Evolutionary conservation across 257 asterid species (phyloP), one percentile per base, ranked within the genome.

Genomic region (Petrea volubilis): DNA sequence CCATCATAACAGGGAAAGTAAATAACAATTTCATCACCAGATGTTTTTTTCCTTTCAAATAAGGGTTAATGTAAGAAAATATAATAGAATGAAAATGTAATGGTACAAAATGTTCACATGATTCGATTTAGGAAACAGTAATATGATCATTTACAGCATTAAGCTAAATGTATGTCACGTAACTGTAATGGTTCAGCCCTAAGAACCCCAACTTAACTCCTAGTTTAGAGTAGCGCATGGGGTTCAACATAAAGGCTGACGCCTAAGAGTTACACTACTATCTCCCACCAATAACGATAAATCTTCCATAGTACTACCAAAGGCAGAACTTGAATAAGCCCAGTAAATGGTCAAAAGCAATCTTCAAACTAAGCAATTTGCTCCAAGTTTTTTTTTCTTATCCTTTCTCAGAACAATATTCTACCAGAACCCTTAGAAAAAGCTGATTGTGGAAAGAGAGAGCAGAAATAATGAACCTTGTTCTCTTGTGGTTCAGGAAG

Each of bases 401-500:
- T 13, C 56, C 60, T 20, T 59, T 31, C 9, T 4, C 50, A 46
- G 33, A 41, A 12, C 44, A 68, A 44, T 12, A 72, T 51, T 43
- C 70, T 44, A 55, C 15, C 36, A 47, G 27, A 27, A 23, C 43
- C 70, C 21, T 3, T 44, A 51, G 51, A 24, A 44, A 59, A 23
- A 41, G 41, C 64, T n/a, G 61, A 43, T n/a, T 24, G 28, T 28
- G 58, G 61, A 24, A 64, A 50, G 60, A 41, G 70, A 64, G n/a
- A 50, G 71, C 56, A 63, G 15, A 77, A 23, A 50, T 9, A 72
- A 44, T 79, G 80, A 68, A 83, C 99, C 82, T 73, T 83, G 44
- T 70, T 72, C 60, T 84, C 90, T 63, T 80, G 93, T 50, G 95
- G 85, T 83, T 90, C 99, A 33, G 99, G 97, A 75, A 94, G 99